Base-by-base conservation (phyloP, 345 rosid species). In the Rubroshorea leprosula region DNA sequence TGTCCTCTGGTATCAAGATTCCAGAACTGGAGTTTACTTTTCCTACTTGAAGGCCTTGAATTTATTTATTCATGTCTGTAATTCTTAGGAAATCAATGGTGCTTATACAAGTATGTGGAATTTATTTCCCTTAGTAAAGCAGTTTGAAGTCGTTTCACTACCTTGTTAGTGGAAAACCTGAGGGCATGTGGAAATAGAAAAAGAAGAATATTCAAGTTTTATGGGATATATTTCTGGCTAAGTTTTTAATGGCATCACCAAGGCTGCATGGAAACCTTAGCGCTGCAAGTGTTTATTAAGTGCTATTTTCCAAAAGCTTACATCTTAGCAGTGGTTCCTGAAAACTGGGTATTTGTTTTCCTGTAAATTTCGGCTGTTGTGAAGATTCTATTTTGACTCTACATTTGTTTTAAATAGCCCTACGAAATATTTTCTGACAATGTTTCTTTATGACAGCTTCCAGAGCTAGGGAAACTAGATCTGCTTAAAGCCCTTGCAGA, bases 401-500 rank as follows among this genome's bases (percentile, higher is more conserved):
- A n/a, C n/a, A n/a, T 41, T 41, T 41, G 45, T 41, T 41, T 41
- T 8, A 41, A 41, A 2, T 41, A 41, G 2, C 45, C 16, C 6
- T 31, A 49, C 48, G 22, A 27, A 49, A 49, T 60, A 49, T 35
- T 5, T 60, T 35, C 22, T 44, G 24, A 62, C 4, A 39, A 39
- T 62, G 4, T 18, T 56, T 39, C 20, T 57, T 49, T 25, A n/a
- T 58, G 50, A 27, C 81, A 94, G 99, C 97, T 94, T 69, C 99
- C 90, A 6, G 96, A 90, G 76, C 96, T 82, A 59, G 79, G 97
- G 68, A 90, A 87, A 71, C 90, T 90, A 52, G 99, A 94, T 81
- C 71, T 94, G 76, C 96, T 90, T 43, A 94, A 94, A 73, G 89
- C 89, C 17, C 83, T 90, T 35, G 95, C 97, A 54, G 99, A 94